Conservation (phyloP, 257 asterid genomes). For the Avicennia marina region DNA sequence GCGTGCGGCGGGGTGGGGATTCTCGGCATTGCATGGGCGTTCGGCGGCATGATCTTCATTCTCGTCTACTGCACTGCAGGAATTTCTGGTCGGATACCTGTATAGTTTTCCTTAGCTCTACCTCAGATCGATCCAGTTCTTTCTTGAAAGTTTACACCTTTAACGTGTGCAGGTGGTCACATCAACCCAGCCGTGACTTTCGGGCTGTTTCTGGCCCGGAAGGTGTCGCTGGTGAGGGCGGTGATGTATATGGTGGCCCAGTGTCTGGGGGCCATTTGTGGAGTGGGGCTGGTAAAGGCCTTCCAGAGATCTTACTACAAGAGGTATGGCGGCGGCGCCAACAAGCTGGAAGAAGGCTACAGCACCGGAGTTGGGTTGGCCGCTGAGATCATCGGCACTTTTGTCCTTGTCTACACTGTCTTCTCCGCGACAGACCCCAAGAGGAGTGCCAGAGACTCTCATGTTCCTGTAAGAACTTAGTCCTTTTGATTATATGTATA, state of each 20-base stretch:
- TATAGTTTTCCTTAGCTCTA: neutral
- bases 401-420: slow-evolving; percentile 73
- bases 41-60: slow-evolving; percentile 78
- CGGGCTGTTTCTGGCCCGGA: slow-evolving; percentile 66
- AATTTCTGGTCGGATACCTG: slow-evolving; percentile 34
- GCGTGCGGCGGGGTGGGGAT: slow-evolving; percentile 68
- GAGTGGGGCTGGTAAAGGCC: slow-evolving; percentile 65
- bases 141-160: neutral
- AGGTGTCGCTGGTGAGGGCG: slow-evolving; percentile 63
- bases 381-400: slow-evolving; percentile 73
- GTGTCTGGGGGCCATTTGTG: slow-evolving; percentile 70
- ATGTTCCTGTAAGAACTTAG: slow-evolving; percentile 48
- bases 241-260: slow-evolving; percentile 68
- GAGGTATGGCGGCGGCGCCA: slow-evolving; percentile 56
- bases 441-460: slow-evolving; percentile 72
- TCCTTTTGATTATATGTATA: no score
- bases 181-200: slow-evolving; percentile 79
- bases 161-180: slow-evolving; percentile 49
- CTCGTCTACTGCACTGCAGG: slow-evolving; percentile 67
- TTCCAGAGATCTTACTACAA: slow-evolving; percentile 40
- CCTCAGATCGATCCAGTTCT: no score
- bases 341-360: slow-evolving; percentile 32
- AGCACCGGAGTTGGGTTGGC: slow-evolving; percentile 45
- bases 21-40: slow-evolving; percentile 84
- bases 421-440: slow-evolving; percentile 85